Conservation (phyloP, 228 moss, liverwort and hornwort species). For the Sphagnum fallax region DNA sequence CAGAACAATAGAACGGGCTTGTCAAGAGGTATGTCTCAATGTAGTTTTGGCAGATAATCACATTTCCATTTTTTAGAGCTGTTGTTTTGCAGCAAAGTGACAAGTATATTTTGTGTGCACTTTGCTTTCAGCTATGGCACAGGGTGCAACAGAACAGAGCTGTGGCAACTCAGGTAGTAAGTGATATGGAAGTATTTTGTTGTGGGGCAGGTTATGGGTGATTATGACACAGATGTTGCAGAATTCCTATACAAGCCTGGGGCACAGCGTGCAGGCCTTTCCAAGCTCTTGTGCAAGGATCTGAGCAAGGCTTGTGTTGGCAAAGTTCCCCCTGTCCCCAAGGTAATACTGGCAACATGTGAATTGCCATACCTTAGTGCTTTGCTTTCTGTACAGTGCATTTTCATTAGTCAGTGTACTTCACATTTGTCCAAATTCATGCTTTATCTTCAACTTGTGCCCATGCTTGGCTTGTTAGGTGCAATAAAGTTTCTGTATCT, state of each 20-base stretch:
- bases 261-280: conserved; percentile 50
- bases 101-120: too few relatives aligned
- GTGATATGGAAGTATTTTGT: conserved; percentile 1
- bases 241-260: conserved; percentile 69
- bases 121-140: too few relatives aligned
- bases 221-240: conserved; percentile 77
- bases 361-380: conserved; percentile 2
- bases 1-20: conserved; percentile 80
- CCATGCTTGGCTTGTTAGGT: background rate
- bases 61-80: too few relatives aligned
- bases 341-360: conserved; percentile 29
- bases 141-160: too few relatives aligned
- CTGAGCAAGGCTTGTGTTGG: conserved; percentile 66
- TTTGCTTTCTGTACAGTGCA: background rate
- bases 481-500: background rate
- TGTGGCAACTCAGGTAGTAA: too few relatives aligned
- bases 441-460: background rate
- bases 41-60: too few relatives aligned
- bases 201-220: conserved; percentile 75
- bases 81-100: too few relatives aligned
- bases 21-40: conserved; percentile 51
- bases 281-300: conserved; percentile 70
- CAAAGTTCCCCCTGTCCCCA: conserved; percentile 46
- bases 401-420: background rate
- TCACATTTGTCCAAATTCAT: background rate